These are phyloP conservation scores for Apiospora kogelbergensis DNA, from an alignment of 2,329 filamentous ascomycete species.

Conservation along the genomic window DNA sequence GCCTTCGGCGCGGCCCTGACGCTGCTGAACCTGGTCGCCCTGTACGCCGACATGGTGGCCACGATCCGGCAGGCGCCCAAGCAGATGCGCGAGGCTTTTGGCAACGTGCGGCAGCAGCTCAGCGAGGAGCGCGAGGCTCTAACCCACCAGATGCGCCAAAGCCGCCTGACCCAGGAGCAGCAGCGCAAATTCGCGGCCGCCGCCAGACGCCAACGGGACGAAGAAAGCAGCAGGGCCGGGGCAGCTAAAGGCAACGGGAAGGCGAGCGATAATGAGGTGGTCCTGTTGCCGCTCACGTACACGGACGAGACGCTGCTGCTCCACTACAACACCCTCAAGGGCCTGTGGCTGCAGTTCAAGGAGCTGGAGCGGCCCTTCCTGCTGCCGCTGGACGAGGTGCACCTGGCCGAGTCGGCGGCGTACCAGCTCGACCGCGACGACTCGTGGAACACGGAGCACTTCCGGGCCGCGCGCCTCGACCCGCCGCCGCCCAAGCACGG, in stretches of 20 bases:
- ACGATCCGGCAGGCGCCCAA: constrained; percentile 18
- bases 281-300: constrained; percentile 13
- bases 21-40: constrained; percentile 20
- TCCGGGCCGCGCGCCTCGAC: constrained; percentile 13
- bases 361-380: constrained; percentile 21
- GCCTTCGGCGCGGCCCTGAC: constrained; percentile 15
- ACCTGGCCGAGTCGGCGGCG: constrained; percentile 14
- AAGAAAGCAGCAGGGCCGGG: not conserved
- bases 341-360: constrained; percentile 21
- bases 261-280: not conserved
- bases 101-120: constrained; percentile 18
- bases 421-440: constrained; percentile 13
- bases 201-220: not conserved
- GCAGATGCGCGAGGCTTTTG: constrained; percentile 18
- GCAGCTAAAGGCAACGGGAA: not conserved
- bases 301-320: constrained; percentile 21
- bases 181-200: not conserved
- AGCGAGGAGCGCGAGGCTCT: constrained; percentile 21
- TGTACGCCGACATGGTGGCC: constrained; percentile 18
- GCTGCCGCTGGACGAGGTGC: constrained; percentile 4
- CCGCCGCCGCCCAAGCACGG: not conserved
- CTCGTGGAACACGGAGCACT: constrained; percentile 16
- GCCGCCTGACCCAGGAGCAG: constrained; percentile 5
- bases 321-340: constrained; percentile 20
- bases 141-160: constrained; percentile 19